Conservation (phyloP, 2,329 filamentous ascomycete species). For the Xylariomycetidae sp. region DNA sequence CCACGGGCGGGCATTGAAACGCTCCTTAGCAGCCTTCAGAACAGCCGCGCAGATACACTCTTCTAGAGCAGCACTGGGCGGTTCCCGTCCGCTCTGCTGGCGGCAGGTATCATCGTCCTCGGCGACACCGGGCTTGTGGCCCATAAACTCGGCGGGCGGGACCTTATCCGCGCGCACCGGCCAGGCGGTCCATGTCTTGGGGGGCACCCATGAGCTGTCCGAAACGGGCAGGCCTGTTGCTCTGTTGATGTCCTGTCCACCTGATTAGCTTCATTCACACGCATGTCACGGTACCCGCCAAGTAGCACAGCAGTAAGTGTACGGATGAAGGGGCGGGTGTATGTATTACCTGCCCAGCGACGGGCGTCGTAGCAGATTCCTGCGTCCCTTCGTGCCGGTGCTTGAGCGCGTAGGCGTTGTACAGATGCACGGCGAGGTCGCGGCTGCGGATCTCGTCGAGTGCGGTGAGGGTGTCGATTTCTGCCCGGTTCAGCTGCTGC, state of each 20-base stretch:
- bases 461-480: constrained; percentile 56
- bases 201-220: constrained; percentile 40
- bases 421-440: constrained; percentile 72
- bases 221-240: constrained; percentile 19
- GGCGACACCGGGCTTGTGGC: constrained; percentile 26
- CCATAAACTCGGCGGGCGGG: constrained; percentile 49
- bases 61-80: constrained; percentile 58
- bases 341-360: constrained; percentile 27
- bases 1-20: constrained; percentile 40
- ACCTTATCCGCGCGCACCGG: constrained; percentile 60
- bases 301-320: not conserved
- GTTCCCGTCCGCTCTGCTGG: constrained; percentile 38
- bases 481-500: constrained; percentile 53
- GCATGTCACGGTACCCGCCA: no score
- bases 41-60: constrained; percentile 64
- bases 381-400: constrained; percentile 25
- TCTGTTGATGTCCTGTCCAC: constrained; percentile 21
- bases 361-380: constrained; percentile 9
- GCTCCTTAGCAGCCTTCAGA: constrained; percentile 61
- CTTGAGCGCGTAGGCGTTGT: constrained; percentile 69
- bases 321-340: not conserved
- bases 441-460: constrained; percentile 57
- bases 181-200: constrained; percentile 77
- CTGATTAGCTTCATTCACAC: constrained; percentile 4
- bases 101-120: constrained; percentile 39